These are phyloP conservation scores for Diatrype stigma DNA, from an alignment of 2,329 filamentous ascomycete species.

Conservation along the genomic window DNA sequence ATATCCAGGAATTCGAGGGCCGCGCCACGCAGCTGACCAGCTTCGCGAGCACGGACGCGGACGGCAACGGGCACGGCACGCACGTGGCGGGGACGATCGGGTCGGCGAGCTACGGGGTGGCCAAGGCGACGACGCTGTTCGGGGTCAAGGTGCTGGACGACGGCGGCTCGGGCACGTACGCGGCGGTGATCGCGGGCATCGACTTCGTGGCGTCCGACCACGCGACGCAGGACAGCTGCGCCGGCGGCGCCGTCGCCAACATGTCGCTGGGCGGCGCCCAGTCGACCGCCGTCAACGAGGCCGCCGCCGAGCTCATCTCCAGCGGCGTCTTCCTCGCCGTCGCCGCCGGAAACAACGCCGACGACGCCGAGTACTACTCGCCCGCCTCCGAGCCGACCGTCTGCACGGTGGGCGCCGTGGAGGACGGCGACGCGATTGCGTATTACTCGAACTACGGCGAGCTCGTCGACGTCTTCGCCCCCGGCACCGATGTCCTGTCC, in stretches of 20 bases:
- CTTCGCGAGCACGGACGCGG: slow-evolving; percentile 25
- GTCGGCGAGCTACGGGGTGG: slow-evolving; percentile 40
- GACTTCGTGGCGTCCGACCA: slow-evolving; percentile 43
- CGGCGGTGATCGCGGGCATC: slow-evolving; percentile 27
- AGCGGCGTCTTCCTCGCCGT: slow-evolving; percentile 48
- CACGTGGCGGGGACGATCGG: slow-evolving; percentile 42
- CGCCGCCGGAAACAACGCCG: slow-evolving; percentile 50
- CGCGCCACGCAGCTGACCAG: slow-evolving; percentile 33
- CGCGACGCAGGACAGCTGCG: slow-evolving; percentile 33
- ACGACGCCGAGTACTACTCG: slow-evolving; percentile 37
- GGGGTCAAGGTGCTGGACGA: slow-evolving; percentile 43
- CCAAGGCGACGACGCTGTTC: slow-evolving; percentile 37
- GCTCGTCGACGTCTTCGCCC: slow-evolving; percentile 40
- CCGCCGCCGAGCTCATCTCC: slow-evolving; percentile 41
- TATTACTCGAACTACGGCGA: slow-evolving; percentile 48
- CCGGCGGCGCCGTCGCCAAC: slow-evolving; percentile 45
- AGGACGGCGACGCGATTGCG: slow-evolving; percentile 33
- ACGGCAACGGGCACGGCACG: slow-evolving; percentile 43
- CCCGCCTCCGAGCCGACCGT: slow-evolving; percentile 45
- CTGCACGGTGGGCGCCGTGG: slow-evolving; percentile 49
- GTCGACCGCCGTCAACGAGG: slow-evolving; percentile 45
- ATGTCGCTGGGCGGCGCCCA: slow-evolving; percentile 49
- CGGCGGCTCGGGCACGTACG: slow-evolving; percentile 22
- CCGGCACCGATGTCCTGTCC: slow-evolving; percentile 36
- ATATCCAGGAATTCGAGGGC: slow-evolving; percentile 35